Conservation (phyloP, 495 filamentous ascomycete genomes). For the Aspergillus incahuasiensis region DNA sequence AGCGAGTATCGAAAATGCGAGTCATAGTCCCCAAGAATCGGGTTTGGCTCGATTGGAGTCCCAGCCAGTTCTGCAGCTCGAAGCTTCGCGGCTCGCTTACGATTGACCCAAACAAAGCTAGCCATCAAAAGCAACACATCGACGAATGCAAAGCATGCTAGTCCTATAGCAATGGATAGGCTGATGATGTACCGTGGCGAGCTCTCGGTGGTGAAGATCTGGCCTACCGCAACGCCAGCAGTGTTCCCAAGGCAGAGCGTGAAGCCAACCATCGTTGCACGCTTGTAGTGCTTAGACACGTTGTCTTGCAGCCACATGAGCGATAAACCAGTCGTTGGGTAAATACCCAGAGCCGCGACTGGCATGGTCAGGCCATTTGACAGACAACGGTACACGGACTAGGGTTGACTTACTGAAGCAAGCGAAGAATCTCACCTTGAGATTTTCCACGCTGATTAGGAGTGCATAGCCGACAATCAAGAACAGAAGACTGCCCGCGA, state of each 20-base stretch:
- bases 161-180: background rate
- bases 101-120: background rate
- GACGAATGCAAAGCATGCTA: background rate
- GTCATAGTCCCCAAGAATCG: background rate
- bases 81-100: background rate
- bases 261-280: background rate
- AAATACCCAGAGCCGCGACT: no score
- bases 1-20: background rate
- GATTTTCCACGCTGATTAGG: background rate
- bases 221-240: slow-evolving; percentile 3
- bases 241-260: background rate
- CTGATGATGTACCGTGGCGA: background rate
- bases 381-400: no score
- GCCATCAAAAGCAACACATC: background rate
- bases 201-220: background rate
- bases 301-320: background rate
- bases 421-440: background rate
- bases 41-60: background rate
- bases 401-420: background rate
- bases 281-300: background rate
- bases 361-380: no score
- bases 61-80: background rate
- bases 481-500: background rate
- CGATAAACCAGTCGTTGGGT: background rate
- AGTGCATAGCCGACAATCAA: background rate